Percentiles rank a stretch among this genome's conserved stretches.
These are phyloP conservation scores for Cucurbitaria berberidis DNA, from an alignment of 2,329 filamentous ascomycete genomes.

Conservation along the genomic window DNA sequence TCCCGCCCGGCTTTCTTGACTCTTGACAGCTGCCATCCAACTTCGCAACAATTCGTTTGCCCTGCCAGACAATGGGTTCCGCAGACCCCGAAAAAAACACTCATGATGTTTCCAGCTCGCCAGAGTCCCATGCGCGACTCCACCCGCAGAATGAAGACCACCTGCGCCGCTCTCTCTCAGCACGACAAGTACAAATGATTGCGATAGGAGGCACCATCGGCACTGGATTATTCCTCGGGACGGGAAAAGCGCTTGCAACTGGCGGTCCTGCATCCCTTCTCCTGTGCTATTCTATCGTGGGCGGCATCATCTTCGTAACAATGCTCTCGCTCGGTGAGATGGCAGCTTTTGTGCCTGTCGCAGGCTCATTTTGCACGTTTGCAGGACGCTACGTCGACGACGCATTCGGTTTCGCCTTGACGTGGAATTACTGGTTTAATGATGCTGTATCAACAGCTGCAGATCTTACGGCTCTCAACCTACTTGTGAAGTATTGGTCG, in stretches of 20 bases:
- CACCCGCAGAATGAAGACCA: conserved; percentile 32
- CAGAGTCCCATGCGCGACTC: conserved; percentile 15
- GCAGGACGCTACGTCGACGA: conserved; percentile 60
- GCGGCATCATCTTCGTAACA: conserved; percentile 39
- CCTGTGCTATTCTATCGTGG: conserved; percentile 48
- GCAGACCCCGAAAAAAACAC: conserved; percentile 23
- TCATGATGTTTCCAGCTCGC: conserved; percentile 15
- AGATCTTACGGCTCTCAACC: conserved; percentile 43
- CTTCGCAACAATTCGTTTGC: conserved; percentile 2
- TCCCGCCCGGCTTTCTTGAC: conserved; percentile 8
- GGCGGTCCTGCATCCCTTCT: conserved; percentile 49
- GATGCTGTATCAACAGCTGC: conserved; percentile 42
- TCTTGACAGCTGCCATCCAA: neutral
- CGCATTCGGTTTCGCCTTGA: conserved; percentile 59
- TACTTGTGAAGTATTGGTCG: conserved; percentile 47
- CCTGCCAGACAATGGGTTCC: conserved; percentile 10
- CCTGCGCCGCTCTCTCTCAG: conserved; percentile 31
- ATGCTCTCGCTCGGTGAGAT: conserved; percentile 49
- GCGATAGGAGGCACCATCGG: conserved; percentile 66
- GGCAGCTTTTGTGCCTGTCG: conserved; percentile 47
- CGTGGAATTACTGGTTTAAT: conserved; percentile 44
- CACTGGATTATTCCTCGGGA: conserved; percentile 66
- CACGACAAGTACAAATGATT: conserved; percentile 66
- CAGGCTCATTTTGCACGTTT: conserved; percentile 38
- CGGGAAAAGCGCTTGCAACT: conserved; percentile 59